These are phyloP conservation scores for Saitoella complicata DNA, from an alignment of 805 yeast species.

Conservation along the genomic window DNA sequence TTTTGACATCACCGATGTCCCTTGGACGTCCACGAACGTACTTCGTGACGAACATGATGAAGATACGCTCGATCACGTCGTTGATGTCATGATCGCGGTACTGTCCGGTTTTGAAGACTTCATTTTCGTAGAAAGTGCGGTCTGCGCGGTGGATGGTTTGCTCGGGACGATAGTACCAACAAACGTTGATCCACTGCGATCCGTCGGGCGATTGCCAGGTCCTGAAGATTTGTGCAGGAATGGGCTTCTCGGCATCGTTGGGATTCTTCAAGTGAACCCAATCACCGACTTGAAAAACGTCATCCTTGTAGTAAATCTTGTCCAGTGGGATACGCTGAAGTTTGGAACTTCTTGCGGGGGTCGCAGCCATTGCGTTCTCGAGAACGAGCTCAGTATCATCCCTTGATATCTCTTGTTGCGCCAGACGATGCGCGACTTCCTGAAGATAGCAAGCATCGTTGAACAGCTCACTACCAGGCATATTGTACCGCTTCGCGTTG, in stretches of 20 bases:
- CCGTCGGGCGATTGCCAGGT: slow-evolving; percentile 76
- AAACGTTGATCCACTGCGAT: slow-evolving; percentile 74
- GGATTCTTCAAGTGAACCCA: slow-evolving; percentile 84
- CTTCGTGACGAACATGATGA: slow-evolving; percentile 84
- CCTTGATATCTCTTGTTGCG: slow-evolving; percentile 68
- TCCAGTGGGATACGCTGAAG: slow-evolving; percentile 63
- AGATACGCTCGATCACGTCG: slow-evolving; percentile 85
- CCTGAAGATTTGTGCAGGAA: slow-evolving; percentile 83
- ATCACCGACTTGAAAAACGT: slow-evolving; percentile 71
- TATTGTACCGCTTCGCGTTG: slow-evolving; percentile 53
- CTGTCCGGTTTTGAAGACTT: slow-evolving; percentile 92
- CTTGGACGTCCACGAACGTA: slow-evolving; percentile 89
- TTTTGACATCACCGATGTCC: slow-evolving; percentile 46
- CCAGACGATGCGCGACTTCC: slow-evolving; percentile 46
- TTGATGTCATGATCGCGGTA: slow-evolving; percentile 83
- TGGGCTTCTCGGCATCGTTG: slow-evolving; percentile 78
- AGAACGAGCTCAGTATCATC: slow-evolving; percentile 23
- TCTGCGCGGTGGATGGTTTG: slow-evolving; percentile 92
- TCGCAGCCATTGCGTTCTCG: slow-evolving; percentile 58
- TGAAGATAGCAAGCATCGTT: slow-evolving; percentile 52
- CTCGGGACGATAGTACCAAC: slow-evolving; percentile 97
- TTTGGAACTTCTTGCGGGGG: slow-evolving; percentile 34
- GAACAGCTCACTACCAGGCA: slow-evolving; percentile 39
- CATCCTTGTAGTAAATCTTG: slow-evolving; percentile 52
- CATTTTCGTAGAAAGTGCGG: slow-evolving; percentile 77